Conservation (phyloP, 108 stramenopile genomes). For the Nitzschia palea region DNA sequence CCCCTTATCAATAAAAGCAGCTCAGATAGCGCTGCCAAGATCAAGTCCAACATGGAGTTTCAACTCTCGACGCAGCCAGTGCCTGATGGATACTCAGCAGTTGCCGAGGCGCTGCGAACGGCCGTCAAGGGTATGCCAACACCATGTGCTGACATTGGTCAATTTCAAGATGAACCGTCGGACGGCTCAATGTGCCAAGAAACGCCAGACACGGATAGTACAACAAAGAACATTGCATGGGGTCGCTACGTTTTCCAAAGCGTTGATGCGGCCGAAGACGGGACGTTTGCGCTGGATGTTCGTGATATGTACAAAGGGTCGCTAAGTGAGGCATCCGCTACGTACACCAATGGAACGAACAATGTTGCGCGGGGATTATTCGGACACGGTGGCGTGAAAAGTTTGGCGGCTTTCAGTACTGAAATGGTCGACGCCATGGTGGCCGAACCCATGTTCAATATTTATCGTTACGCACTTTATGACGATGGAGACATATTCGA, state of each 20-base stretch:
- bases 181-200: conserved; percentile 24
- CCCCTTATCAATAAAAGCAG: conserved; percentile 29
- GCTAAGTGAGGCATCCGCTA: conserved; percentile 27
- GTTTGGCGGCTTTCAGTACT: conserved; percentile 31
- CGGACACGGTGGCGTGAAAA: conserved; percentile 32
- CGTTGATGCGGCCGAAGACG: conserved; percentile 23
- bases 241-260: conserved; percentile 41
- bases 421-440: conserved; percentile 18
- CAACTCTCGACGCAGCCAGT: conserved; percentile 30
- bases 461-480: conserved; percentile 66
- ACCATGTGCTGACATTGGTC: conserved; percentile 36
- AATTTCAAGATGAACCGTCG: conserved; percentile 10
- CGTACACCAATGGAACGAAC: conserved; percentile 54
- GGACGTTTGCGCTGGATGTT: conserved; percentile 43
- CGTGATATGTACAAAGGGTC: conserved; percentile 39
- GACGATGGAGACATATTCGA: conserved; percentile 53
- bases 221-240: conserved; percentile 15
- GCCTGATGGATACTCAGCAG: conserved; percentile 19
- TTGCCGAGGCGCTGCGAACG: conserved; percentile 34
- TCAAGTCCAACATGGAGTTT: conserved; percentile 33
- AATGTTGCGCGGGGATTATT: conserved; percentile 29
- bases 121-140: conserved; percentile 29
- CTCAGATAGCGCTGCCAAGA: conserved; percentile 14
- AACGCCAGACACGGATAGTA: not conserved
- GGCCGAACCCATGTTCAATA: conserved; percentile 68